Base-by-base conservation (phyloP, 2,329 filamentous ascomycete genomes). In the Colletotrichum liriopes region DNA sequence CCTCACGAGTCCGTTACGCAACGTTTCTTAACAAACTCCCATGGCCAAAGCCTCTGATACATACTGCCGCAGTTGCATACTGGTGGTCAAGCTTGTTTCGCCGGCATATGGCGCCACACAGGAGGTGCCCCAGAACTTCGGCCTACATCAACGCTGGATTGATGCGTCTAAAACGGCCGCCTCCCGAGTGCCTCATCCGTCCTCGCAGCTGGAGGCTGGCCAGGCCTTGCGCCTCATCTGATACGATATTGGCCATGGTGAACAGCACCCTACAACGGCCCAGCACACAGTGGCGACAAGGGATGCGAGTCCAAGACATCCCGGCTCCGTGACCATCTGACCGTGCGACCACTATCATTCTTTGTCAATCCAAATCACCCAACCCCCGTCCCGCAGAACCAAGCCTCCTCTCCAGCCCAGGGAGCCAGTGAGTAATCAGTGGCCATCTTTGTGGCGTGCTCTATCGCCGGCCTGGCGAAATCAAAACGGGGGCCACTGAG, bases 91-190 rank as follows among this genome's bases (percentile, higher is more conserved):
- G 29, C 37, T 14, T 35, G 32, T 54, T 56, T 63, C 43, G 41
- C 29, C 69, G 41, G 52, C 51, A 68, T 47, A 18, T 68, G 51
- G 59, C 32, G 69, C 68, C 55, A 35, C 67, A 72, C 69, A 59
- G 68, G 65, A 72, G 63, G 51, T 35, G 29, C 52, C 55, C 68
- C 68, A 51, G 26, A 60, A 47, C 54, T 51, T 61, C 39, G 49
- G 37, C 58, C 26, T 26, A 26, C 23, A 26, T 26, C 23, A 26
- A 26, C 2, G 23, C 23, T 26, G 23, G 23, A 26, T 26, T 26
- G 23, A 26, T 26, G 23, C 23, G 23, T 26, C 23, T 26, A 26
- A 26, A 26, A 26, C 23, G 23, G 23, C 23, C 23, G 23, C 23
- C 23, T 26, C 23, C 23, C 23, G 23, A 26, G 23, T 26, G 23